Evolutionary conservation across 2,329 filamentous ascomycete species (phyloP).

Genomic region (Exophiala sp.): DNA sequence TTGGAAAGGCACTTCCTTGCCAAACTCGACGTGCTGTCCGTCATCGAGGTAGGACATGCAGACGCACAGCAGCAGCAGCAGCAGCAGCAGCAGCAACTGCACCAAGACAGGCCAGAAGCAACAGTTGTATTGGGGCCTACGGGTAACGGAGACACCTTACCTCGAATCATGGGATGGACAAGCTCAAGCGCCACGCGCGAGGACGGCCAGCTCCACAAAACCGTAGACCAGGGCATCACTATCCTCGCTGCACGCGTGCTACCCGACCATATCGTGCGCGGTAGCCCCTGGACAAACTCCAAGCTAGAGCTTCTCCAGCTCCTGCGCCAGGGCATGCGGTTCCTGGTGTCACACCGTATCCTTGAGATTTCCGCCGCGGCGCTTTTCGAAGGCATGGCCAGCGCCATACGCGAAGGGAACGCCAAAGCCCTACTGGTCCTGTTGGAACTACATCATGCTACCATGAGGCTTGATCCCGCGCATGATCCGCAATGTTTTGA

Average conservation of each 20-base stretch:
- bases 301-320: slow-evolving; percentile 35
- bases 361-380: slow-evolving; percentile 31
- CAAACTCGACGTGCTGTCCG: not conserved
- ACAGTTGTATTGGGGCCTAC: not conserved
- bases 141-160: not conserved
- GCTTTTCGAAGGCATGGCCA: slow-evolving; percentile 38
- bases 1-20: slow-evolving; percentile 16
- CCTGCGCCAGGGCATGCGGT: slow-evolving; percentile 33
- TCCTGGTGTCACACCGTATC: slow-evolving; percentile 20
- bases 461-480: not conserved
- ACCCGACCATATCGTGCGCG: slow-evolving; percentile 34
- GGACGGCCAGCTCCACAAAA: slow-evolving; percentile 20
- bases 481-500: not conserved
- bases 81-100: slow-evolving; percentile 1
- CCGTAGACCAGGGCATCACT: slow-evolving; percentile 27
- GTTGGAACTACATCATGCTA: slow-evolving; percentile 36
- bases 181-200: slow-evolving; percentile 23
- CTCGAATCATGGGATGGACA: slow-evolving; percentile 16
- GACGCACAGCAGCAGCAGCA: not conserved
- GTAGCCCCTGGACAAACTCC: slow-evolving; percentile 29
- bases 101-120: not conserved
- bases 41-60: too few species aligned
- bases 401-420: slow-evolving; percentile 36
- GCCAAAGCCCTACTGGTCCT: slow-evolving; percentile 32
- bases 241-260: slow-evolving; percentile 30